A percentile compares a stretch with the other conserved stretches of the same genome.
Conservation (phyloP, 1,284 basidiomycete genomes). For the Crepidotus sp. region DNA sequence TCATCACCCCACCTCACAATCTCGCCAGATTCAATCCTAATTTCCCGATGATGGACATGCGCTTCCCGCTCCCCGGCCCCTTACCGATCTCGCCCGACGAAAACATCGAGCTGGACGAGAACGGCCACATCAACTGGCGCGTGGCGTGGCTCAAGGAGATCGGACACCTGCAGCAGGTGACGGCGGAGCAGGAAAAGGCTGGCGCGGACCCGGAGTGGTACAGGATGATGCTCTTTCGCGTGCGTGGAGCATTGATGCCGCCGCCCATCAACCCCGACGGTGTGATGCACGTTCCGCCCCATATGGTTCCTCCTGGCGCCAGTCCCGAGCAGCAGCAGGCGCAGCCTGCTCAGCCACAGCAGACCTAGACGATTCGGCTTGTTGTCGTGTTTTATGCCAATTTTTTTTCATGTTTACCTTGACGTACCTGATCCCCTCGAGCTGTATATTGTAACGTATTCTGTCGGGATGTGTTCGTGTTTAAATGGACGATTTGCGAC, state of each 20-base stretch:
- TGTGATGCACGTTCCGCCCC: slow-evolving; percentile 47
- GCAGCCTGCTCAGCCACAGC: slow-evolving; percentile 19
- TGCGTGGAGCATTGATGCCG: slow-evolving; percentile 53
- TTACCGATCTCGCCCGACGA: slow-evolving; percentile 52
- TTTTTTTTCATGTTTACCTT: slow-evolving; percentile 1
- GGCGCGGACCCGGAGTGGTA: slow-evolving; percentile 75
- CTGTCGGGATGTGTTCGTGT: slow-evolving; percentile 2
- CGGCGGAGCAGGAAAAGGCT: slow-evolving; percentile 69
- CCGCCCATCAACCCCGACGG: slow-evolving; percentile 46
- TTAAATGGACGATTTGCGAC: neutral
- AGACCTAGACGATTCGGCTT: slow-evolving; percentile 11
- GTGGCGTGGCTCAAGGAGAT: slow-evolving; percentile 71
- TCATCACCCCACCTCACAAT: slow-evolving; percentile 18
- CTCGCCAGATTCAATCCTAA: slow-evolving; percentile 52
- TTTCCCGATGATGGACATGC: slow-evolving; percentile 58
- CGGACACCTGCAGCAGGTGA: slow-evolving; percentile 57
- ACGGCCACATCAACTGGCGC: slow-evolving; percentile 72
- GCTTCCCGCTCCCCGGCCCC: slow-evolving; percentile 48
- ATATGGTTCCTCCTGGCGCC: slow-evolving; percentile 30
- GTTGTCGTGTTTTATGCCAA: slow-evolving; percentile 6
- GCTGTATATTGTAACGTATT: slow-evolving; percentile 3
- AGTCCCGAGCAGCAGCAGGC: slow-evolving; percentile 27
- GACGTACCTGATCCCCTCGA: neutral
- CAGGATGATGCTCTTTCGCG: slow-evolving; percentile 68
- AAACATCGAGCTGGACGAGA: slow-evolving; percentile 62